phyloP scores from a whole-genome alignment of 345 rosid species.

The Gossypium thurberi region DNA sequence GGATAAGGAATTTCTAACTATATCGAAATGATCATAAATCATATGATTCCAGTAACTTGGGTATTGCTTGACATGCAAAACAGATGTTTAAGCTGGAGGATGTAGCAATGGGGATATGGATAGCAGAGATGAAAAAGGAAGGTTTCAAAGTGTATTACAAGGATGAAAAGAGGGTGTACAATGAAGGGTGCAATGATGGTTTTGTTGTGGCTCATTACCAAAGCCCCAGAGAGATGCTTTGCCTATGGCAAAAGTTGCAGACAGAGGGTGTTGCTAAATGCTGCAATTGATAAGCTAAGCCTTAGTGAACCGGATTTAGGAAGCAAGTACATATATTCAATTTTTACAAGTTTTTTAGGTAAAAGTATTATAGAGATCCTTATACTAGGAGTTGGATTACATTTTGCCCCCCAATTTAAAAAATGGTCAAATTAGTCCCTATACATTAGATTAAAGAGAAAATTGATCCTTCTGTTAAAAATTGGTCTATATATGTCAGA shows the following conservation, averaged over 20 bases:
- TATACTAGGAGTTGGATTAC: too few species aligned
- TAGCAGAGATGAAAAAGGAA: slow-evolving; percentile 51
- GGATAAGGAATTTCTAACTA: background rate
- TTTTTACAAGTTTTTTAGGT: background rate
- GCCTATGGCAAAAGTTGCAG: slow-evolving; percentile 85
- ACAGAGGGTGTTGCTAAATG: slow-evolving; percentile 58
- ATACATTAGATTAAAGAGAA: too few species aligned
- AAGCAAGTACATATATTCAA: background rate
- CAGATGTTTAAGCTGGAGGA: slow-evolving; percentile 99
- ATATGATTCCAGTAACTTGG: background rate
- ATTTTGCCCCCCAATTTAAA: too few species aligned
- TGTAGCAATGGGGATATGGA: slow-evolving; percentile 98
- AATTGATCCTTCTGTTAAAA: too few species aligned
- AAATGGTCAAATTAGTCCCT: too few species aligned
- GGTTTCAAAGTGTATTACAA: slow-evolving; percentile 61
- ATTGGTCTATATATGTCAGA: too few species aligned
- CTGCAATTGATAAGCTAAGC: slow-evolving; percentile 38
- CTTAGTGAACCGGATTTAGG: background rate
- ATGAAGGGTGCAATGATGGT: slow-evolving; percentile 81
- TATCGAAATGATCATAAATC: background rate
- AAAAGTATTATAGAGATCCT: too few species aligned
- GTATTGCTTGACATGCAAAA: background rate
- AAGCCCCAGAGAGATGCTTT: slow-evolving; percentile 77
- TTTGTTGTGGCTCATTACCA: slow-evolving; percentile 92
- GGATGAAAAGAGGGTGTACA: slow-evolving; percentile 54